Evolutionary conservation across 2,329 filamentous ascomycete genomes (phyloP), one percentile per base, ranked within the genome.

Genomic region (Alternaria alternata): DNA sequence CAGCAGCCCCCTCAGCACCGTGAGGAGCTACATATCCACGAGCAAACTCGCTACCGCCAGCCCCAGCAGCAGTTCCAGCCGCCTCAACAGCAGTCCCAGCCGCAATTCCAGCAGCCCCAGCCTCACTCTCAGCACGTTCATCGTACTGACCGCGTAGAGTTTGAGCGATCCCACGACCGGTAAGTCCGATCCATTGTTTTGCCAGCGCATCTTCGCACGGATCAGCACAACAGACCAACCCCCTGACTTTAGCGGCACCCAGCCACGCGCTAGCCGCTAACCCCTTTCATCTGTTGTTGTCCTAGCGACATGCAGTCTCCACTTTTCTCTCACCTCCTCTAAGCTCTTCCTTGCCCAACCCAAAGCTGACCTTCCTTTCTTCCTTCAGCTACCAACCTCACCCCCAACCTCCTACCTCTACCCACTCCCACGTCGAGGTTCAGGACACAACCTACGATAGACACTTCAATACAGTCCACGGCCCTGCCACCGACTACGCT

Each of bases 361-460:
- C 51, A 53, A 53, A 72, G 75, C 76, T 77, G 74, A 78, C 73
- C 71, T 71, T 74, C 68, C 64, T 70, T 75, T 69, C 66, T 69
- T 70, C 70, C 70, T 69, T 57, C 77, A 88, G 86, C 76, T 87
- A 87, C 79, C 83, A 82, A 75, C 82, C 84, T 67, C 81, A 83
- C 79, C 80, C 84, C 67, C 81, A 83, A 79, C 80, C 80, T 74
- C 82, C 82, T 61, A 64, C 66, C 64, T 88, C 87, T 83, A 82
- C 85, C 74, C 87, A 90, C 79, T 85, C 87, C 79, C 87, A 88
- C 78, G 81, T 91, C 79, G 87, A 92, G 81, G 83, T 89, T 76
- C 85, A 91, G 79, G 84, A 83, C 74, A 77, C 73, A 59, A 69
- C 74, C 71, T 80, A 77, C 77, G 81, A 83, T 69, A 79, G 78